Percentiles rank a stretch among this genome's conserved stretches.
These are phyloP conservation scores for Cyamopsis tetragonoloba DNA, from an alignment of 306 rosid genomes.

Conservation along the genomic window DNA sequence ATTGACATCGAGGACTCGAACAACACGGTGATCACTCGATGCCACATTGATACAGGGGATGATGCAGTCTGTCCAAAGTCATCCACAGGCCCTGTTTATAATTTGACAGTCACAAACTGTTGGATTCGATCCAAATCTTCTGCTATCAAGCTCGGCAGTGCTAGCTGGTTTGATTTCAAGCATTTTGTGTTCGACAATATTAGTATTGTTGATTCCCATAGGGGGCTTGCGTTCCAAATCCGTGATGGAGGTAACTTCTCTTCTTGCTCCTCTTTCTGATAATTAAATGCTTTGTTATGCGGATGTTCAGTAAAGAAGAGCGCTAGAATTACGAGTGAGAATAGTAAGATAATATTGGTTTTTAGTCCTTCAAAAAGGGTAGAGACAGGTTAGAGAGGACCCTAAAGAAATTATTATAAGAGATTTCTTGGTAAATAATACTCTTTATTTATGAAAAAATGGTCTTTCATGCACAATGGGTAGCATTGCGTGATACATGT, in stretches of 20 bases:
- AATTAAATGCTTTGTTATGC: neutral
- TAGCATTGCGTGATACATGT: no score
- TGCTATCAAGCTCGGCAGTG: slow-evolving; percentile 91
- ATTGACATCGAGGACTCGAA: slow-evolving; percentile 95
- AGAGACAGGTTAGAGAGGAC: no score
- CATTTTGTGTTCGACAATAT: slow-evolving; percentile 72
- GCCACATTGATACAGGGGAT: slow-evolving; percentile 88
- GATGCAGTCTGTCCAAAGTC: slow-evolving; percentile 96
- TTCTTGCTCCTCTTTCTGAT: neutral
- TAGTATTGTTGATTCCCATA: slow-evolving; percentile 81
- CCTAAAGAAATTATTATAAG: no score
- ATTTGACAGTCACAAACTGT: slow-evolving; percentile 61
- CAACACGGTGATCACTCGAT: slow-evolving; percentile 63
- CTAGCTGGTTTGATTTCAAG: slow-evolving; percentile 73
- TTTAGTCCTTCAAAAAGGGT: no score
- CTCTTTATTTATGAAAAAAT: no score
- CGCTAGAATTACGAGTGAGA: no score
- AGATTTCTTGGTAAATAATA: no score
- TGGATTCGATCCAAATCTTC: slow-evolving; percentile 92
- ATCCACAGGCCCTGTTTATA: slow-evolving; percentile 59
- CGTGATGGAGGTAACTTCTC: slow-evolving; percentile 82
- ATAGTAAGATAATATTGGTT: no score
- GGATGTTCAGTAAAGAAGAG: no score
- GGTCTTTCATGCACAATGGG: no score
- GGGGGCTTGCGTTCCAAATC: slow-evolving; percentile 86